Base-by-base conservation (phyloP, 1,139 yeast species). In the Arxiozyma slooffiae region DNA sequence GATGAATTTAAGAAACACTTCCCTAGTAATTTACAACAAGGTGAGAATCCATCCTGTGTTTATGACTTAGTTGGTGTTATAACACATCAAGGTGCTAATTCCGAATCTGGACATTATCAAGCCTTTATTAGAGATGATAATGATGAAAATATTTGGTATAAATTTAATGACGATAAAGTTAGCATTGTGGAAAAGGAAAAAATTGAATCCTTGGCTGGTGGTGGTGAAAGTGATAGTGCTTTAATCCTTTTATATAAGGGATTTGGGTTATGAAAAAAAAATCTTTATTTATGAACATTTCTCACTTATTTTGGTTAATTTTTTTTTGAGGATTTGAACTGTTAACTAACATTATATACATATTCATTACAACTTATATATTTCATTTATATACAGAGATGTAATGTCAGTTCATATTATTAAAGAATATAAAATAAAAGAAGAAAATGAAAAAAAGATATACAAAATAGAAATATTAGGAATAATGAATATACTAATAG, bases 51-150 rank as follows among this genome's bases (percentile, higher is more conserved):
- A 3, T 83, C 95, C 0, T 88, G 94, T 1, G 78, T 92, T 40
- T 92, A 92, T 65, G 89, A 88, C 58, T 77, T 94, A 57, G 74
- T 74, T 48, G 92, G 96, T 0, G 80, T 92, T 26, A 80, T 92
- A 53, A 89, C 97, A 2, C 99, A 92, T 70, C 85, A 84, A 61
- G 99, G 99, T 46, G 84, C 96, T 5, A 82, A 90, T 47, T 97
- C 98, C 0, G 97, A 94, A 67, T 85, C 96, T 40, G 99, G 99
- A 5, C 99, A 92, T 68, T 92, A 94, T 67, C 97, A 89, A 69
- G 82, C 95, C 23, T 92, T 86, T 71, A 84, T 85, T 30, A 81
- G 79, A 60, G 90, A 87, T 66, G 79, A 77, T 50, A 71, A 71
- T 46, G 94, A 83, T 63, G 88, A 85, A 41, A 80, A 82, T 44